Base-by-base conservation (phyloP, 352 stramenopile species). In the Phytophthora brassicae region DNA sequence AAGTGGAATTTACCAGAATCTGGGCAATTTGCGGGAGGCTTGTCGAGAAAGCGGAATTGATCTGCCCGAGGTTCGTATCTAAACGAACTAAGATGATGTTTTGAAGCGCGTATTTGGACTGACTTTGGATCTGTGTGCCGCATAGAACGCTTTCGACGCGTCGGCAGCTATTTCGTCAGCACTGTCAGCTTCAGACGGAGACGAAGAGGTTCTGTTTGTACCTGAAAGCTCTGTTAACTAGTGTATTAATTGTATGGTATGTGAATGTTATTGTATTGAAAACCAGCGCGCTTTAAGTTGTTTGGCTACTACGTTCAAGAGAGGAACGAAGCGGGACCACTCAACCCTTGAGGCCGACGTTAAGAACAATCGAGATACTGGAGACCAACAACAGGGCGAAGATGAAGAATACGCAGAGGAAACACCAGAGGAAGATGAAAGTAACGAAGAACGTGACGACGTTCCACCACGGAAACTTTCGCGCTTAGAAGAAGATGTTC, bases 401-500 rank as follows among this genome's bases (percentile, higher is more conserved):
- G 28, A 56, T 19, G 17, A 50, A 41, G 33, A 35, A 29, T 36
- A 13, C 9, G 28, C 5, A 9, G 33, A 52, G 17, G 38, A 50
- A 52, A 33, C 20, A 13, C 38, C 19, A 12, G 42, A 45, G 22
- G 24, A 64, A 43, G 57, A 61, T 22, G 47, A 65, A 43, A 17
- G 56, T n/a, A 1, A 46, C 0, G 35, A 60, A 14, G 45, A 49
- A 24, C 23, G 43, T 33, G 56, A 46, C 22, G 19, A 61, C 7
- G 47, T 43, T 43, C 46, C 63, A 22, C 29, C 78, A 4, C 66
- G 52, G 16, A 72, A 74, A 19, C 14, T 68, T 3, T 72, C 77
- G 23, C 70, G 66, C 38, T 73, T 86, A 48, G 72, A 77, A 47
- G 74, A 86, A 54, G 72, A 87, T 50, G 58, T 75, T 19, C 66